A percentile compares a stretch with the other conserved stretches of the same genome.
These are phyloP conservation scores for Nakaseomyces delphensis DNA, from an alignment of 1,139 yeast species.

Conservation along the genomic window DNA sequence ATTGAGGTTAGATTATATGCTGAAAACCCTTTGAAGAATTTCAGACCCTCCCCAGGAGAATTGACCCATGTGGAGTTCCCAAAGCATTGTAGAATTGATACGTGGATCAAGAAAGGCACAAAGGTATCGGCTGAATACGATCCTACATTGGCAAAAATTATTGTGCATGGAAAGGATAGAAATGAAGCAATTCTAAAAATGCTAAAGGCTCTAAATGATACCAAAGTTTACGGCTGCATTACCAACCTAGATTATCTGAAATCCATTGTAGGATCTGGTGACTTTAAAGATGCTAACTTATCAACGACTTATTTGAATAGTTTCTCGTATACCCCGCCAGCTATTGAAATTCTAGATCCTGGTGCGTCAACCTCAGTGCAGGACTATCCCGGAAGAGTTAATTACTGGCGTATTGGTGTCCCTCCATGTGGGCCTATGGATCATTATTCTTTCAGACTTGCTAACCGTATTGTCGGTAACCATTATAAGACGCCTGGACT, in stretches of 20 bases:
- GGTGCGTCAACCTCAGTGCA: constrained; percentile 95
- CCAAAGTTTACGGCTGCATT: constrained; percentile 78
- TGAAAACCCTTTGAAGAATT: constrained; percentile 91
- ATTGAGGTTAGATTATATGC: constrained; percentile 97
- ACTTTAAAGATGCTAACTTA: constrained; percentile 77
- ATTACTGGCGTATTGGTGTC: constrained; percentile 88
- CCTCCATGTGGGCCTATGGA: constrained; percentile 99
- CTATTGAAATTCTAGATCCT: constrained; percentile 74
- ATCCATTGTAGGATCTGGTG: constrained; percentile 69
- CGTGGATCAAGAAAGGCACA: constrained; percentile 92
- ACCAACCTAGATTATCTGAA: constrained; percentile 86
- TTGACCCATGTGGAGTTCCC: constrained; percentile 81
- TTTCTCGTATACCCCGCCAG: constrained; percentile 71
- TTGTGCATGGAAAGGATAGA: constrained; percentile 86
- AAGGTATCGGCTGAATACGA: constrained; percentile 86
- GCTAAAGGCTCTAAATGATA: constrained; percentile 74
- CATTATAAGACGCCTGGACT: constrained; percentile 73
- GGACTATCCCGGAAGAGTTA: constrained; percentile 88
- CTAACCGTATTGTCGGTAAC: constrained; percentile 86
- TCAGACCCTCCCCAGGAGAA: constrained; percentile 94
- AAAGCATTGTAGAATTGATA: constrained; percentile 81
- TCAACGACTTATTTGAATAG: constrained; percentile 81
- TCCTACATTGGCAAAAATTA: constrained; percentile 92
- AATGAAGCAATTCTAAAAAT: constrained; percentile 71
- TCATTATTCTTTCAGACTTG: constrained; percentile 76